phyloP scores from a whole-genome alignment of 768 basidiomycete species.

The Collybiopsis luxurians region DNA sequence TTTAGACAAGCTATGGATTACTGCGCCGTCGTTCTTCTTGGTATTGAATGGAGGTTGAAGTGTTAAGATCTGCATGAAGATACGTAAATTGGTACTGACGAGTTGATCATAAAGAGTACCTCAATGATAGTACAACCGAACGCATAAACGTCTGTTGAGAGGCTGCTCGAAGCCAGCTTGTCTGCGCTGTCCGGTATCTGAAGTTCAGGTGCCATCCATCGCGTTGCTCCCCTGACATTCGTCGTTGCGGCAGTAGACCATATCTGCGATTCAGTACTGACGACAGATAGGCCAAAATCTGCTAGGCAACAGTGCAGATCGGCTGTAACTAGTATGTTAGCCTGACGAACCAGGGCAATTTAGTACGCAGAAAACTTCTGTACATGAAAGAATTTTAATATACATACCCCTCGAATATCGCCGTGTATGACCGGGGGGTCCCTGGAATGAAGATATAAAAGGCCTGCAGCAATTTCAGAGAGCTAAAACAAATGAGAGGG shows the following conservation, averaged over 20 bases:
- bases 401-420: constrained; percentile 22
- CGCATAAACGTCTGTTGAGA: too few species aligned
- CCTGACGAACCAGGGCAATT: too few species aligned
- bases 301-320: constrained; percentile 6
- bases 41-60: background rate
- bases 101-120: too few species aligned
- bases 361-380: too few species aligned
- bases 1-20: background rate
- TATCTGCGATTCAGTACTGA: background rate
- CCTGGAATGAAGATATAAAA: constrained; percentile 30
- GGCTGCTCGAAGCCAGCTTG: too few species aligned
- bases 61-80: background rate
- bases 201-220: too few species aligned
- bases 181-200: too few species aligned
- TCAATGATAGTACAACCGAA: too few species aligned
- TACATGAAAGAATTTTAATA: too few species aligned
- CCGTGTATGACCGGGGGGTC: constrained; percentile 15
- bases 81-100: background rate
- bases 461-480: constrained; percentile 30
- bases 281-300: constrained; percentile 2
- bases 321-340: background rate
- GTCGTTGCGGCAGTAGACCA: too few species aligned
- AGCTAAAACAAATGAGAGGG: constrained; percentile 23
- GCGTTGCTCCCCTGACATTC: too few species aligned
- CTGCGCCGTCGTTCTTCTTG: background rate